phyloP scores from a whole-genome alignment of 192 early-diverging fungal genomes.

The Coemansia sp. region DNA sequence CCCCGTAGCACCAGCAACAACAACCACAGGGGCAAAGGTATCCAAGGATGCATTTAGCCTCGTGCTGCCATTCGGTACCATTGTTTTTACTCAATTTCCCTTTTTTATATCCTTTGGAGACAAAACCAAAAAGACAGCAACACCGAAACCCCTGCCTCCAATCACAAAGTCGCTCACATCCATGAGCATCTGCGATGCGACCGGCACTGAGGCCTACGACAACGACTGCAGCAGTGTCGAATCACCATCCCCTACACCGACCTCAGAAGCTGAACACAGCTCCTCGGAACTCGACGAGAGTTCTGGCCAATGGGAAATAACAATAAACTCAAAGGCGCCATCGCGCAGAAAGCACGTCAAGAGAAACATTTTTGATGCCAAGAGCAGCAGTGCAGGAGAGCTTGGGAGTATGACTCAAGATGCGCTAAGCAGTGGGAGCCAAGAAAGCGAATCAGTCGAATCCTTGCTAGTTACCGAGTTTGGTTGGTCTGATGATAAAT shows the following conservation, averaged over 20 bases:
- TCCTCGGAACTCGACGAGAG: no score
- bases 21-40: neutral
- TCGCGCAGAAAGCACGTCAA: constrained; percentile 1
- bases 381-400: neutral
- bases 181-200: constrained; percentile 27
- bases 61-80: constrained; percentile 7
- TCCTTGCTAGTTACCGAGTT: no score
- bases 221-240: no score
- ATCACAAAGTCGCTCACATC: constrained; percentile 10
- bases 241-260: no score
- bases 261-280: no score
- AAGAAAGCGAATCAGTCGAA: no score
- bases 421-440: no score
- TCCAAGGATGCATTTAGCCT: neutral
- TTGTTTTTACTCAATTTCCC: constrained; percentile 12
- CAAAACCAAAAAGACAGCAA: constrained; percentile 2
- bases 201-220: constrained; percentile 2
- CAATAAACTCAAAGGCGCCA: no score
- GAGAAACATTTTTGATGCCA: constrained; percentile 1
- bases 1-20: neutral
- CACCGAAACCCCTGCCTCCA: constrained; percentile 7
- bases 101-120: constrained; percentile 11
- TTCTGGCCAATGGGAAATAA: no score
- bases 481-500: neutral
- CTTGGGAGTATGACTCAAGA: neutral